phyloP scores from a whole-genome alignment of 164 flowering plant genomes.

The Euptelea pleiosperma region DNA sequence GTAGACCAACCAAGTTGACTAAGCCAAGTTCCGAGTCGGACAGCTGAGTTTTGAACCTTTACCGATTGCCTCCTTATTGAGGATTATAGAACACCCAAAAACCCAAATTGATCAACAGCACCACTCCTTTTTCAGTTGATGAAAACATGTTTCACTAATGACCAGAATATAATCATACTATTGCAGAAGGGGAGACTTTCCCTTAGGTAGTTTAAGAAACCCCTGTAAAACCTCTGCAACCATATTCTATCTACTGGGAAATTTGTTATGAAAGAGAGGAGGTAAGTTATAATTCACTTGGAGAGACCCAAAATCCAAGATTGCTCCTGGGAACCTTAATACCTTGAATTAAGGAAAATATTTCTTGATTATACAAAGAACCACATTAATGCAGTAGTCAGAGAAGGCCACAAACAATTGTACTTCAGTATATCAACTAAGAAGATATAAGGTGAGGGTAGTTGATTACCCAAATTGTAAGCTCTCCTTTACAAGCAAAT shows the following conservation, averaged over 20 bases:
- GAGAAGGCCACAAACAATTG: neutral
- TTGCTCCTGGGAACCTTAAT: neutral
- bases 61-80: neutral
- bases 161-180: neutral
- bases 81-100: neutral
- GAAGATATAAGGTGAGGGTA: slow-evolving; percentile 2
- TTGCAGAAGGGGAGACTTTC: neutral
- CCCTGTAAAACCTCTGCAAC: neutral
- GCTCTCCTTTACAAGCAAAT: slow-evolving; percentile 69
- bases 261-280: neutral
- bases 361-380: neutral
- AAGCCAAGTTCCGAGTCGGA: neutral
- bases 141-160: neutral
- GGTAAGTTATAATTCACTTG: neutral
- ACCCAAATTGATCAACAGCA: neutral
- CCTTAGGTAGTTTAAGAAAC: neutral
- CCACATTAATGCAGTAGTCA: neutral
- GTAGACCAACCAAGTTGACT: slow-evolving; percentile 1
- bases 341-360: neutral
- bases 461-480: slow-evolving; percentile 57
- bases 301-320: neutral
- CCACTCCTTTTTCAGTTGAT: neutral
- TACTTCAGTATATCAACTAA: neutral
- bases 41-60: no score
- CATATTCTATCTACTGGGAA: slow-evolving; percentile 1